These are phyloP conservation scores for Rostrohypoxylon terebratum DNA, from an alignment of 495 filamentous ascomycete species.

Conservation along the genomic window DNA sequence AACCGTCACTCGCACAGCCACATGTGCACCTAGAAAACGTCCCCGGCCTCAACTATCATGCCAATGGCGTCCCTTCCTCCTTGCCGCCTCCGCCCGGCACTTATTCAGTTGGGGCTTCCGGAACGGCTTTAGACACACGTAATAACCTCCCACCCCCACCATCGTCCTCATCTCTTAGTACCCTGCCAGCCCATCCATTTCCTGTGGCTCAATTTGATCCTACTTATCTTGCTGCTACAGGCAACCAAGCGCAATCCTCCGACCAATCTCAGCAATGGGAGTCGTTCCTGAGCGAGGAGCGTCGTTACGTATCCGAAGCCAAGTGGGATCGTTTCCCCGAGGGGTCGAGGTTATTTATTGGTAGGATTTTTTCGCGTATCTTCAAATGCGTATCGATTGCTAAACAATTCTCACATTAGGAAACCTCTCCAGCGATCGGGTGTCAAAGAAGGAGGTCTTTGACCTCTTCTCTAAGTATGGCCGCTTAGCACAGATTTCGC, in stretches of 20 bases:
- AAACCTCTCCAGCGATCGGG: constrained; percentile 91
- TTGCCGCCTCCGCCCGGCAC: constrained; percentile 58
- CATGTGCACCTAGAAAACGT: constrained; percentile 36
- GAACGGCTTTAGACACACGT: constrained; percentile 63
- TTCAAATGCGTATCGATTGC: neutral
- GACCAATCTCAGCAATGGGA: constrained; percentile 82
- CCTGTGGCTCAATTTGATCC: constrained; percentile 40
- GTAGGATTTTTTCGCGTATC: constrained; percentile 64
- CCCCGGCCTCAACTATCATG: constrained; percentile 41
- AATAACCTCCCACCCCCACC: constrained; percentile 71
- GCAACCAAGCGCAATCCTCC: constrained; percentile 53
- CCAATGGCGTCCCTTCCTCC: constrained; percentile 56
- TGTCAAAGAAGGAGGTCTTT: constrained; percentile 93
- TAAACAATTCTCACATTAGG: constrained; percentile 63
- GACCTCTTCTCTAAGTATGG: constrained; percentile 89
- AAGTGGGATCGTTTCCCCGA: constrained; percentile 94
- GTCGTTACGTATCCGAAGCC: constrained; percentile 84
- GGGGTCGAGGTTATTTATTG: constrained; percentile 89
- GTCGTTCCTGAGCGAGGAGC: constrained; percentile 81
- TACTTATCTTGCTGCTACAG: constrained; percentile 36
- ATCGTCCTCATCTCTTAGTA: constrained; percentile 63
- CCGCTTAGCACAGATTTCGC: constrained; percentile 90
- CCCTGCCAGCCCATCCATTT: constrained; percentile 36
- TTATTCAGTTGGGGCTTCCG: constrained; percentile 64
- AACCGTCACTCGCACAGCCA: constrained; percentile 20